Base-by-base conservation (phyloP, 805 yeast genomes). In the Lachancea fermentati region DNA sequence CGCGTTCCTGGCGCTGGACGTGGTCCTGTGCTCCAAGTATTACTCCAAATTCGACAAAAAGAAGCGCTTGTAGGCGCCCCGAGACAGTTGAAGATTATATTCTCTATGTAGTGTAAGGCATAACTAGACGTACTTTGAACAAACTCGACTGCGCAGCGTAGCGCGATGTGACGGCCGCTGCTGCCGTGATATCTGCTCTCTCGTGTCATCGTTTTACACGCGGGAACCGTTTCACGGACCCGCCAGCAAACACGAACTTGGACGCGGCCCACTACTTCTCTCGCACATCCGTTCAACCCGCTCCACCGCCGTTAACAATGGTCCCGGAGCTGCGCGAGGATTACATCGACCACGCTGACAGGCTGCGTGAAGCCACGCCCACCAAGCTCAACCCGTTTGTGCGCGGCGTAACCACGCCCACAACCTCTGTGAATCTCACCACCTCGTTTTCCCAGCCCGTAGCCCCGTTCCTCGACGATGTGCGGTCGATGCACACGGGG, bases 1-100 rank as follows among this genome's bases (percentile, higher is more conserved):
- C 13, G 81, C 79, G 4, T 66, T 76, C 39, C 67, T 79, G 28
- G 67, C 73, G 42, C 63, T 73, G 38, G 84, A 80, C 55, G 77
- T 75, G 2, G 67, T 62, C 45, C 62, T 78, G 45, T 76, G 79
- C 56, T 64, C 64, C 47, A 71, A 68, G 51, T 75, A 69, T 59
- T 79, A 77, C 55, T 70, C 78, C 37, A 70, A 73, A 60, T 76
- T 71, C 57, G 73, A 73, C 52, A 72, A 73, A 62, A 62, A 60
- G 42, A n/a, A 31, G 38, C 7, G 39, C 39, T 34, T 22, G 11
- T 22, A 22, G 26, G n/a, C n/a, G n/a, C n/a, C n/a, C n/a, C n/a
- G n/a, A n/a, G n/a, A n/a, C n/a, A n/a, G n/a, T n/a, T n/a, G n/a
- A n/a, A n/a, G n/a, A n/a, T n/a, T n/a, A n/a, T n/a, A n/a, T n/a